Evolutionary conservation across 345 rosid species (phyloP).

Genomic region (Salix udensis): DNA sequence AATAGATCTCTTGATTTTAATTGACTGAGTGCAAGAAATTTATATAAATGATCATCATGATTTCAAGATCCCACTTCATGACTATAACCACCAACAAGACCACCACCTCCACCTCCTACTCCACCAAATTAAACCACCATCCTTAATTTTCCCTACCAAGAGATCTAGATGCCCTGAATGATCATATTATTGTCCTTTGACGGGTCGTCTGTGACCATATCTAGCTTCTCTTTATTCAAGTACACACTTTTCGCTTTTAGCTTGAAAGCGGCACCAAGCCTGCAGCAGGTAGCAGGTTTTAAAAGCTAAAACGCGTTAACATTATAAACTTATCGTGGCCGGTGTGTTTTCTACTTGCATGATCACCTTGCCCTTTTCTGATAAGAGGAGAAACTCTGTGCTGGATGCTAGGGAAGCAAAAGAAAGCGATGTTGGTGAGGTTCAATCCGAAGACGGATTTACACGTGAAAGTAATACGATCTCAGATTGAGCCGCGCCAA

Average conservation of each 20-base stretch:
- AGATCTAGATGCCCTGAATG: slow-evolving; percentile 7
- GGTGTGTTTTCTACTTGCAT: slow-evolving; percentile 10
- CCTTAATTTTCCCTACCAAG: slow-evolving; percentile 23
- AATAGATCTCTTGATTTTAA: background rate
- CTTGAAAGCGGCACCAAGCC: slow-evolving; percentile 17
- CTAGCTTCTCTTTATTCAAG: slow-evolving; percentile 19
- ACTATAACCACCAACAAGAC: slow-evolving; percentile 31
- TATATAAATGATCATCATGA: slow-evolving; percentile 22
- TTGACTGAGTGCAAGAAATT: slow-evolving; percentile 7
- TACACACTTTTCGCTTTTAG: slow-evolving; percentile 7
- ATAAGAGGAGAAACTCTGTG: background rate
- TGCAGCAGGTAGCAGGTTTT: background rate
- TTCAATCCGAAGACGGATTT: slow-evolving; percentile 93
- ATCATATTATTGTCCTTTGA: slow-evolving; percentile 17
- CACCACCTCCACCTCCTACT: slow-evolving; percentile 29
- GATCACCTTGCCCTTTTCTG: background rate
- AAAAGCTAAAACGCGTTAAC: slow-evolving; percentile 15
- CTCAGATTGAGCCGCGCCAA: slow-evolving; percentile 99
- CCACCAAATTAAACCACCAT: slow-evolving; percentile 22
- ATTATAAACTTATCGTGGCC: background rate
- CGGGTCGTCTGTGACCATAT: slow-evolving; percentile 27
- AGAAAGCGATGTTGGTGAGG: slow-evolving; percentile 89
- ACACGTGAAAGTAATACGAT: slow-evolving; percentile 37
- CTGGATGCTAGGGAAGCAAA: slow-evolving; percentile 22
- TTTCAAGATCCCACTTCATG: slow-evolving; percentile 24